A percentile compares a stretch with the other conserved stretches of the same genome.
phyloP scores from a whole-genome alignment of 345 rosid species.

The Syzygium oleosum region DNA sequence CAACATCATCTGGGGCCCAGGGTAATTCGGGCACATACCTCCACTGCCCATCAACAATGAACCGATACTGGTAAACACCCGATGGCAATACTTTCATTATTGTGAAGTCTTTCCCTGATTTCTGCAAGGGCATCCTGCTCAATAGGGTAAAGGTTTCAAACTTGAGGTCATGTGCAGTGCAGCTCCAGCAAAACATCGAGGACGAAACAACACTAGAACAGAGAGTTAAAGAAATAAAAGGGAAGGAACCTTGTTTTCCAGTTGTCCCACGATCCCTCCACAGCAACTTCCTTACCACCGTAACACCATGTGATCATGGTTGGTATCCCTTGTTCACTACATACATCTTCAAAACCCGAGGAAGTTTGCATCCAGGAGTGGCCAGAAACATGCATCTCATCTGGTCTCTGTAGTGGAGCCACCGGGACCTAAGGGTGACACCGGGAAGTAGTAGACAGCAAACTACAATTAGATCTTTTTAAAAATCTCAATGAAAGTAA shows the following conservation, averaged over 20 bases:
- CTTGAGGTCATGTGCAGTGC: neutral
- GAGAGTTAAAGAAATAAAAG: neutral
- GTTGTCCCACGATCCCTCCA: conserved; percentile 98
- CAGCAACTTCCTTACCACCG: conserved; percentile 78
- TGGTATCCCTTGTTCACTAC: conserved; percentile 71
- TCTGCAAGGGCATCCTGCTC: conserved; percentile 78
- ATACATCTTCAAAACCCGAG: conserved; percentile 45
- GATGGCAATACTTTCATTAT: conserved; percentile 96
- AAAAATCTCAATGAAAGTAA: neutral
- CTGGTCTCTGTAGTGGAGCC: conserved; percentile 84
- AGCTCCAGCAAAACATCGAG: neutral
- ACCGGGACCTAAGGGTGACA: conserved; percentile 54
- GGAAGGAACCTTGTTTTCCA: conserved; percentile 65
- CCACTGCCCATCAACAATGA: conserved; percentile 91
- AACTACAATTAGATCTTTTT: neutral
- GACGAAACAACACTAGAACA: neutral
- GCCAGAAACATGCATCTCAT: conserved; percentile 68
- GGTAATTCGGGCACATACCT: conserved; percentile 82
- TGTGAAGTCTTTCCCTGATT: conserved; percentile 88
- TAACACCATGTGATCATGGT: conserved; percentile 91
- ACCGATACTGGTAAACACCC: conserved; percentile 88
- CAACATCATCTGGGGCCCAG: conserved; percentile 65
- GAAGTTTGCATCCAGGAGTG: conserved; percentile 45
- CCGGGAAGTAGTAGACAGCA: neutral
- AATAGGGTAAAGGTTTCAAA: conserved; percentile 8